Conservation (phyloP, 164 flowering plant genomes). For the Cinnamomum chago region DNA sequence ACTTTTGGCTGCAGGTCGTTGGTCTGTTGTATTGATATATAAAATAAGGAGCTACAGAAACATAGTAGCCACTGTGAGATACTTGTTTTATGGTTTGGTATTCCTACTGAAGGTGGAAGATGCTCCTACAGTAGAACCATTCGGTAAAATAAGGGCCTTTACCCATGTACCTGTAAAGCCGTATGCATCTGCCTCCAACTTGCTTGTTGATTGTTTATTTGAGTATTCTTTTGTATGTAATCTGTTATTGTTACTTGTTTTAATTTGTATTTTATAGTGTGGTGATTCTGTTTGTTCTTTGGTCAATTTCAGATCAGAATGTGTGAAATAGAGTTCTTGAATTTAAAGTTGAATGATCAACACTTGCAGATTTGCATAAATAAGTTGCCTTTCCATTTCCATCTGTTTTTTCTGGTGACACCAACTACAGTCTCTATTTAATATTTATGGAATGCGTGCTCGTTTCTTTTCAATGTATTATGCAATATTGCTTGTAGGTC, state of each 20-base stretch:
- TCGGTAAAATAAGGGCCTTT: neutral
- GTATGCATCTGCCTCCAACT: neutral
- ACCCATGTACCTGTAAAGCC: neutral
- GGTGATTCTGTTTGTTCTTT: neutral
- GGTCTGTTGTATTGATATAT: neutral
- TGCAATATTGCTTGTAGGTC: too few relatives aligned
- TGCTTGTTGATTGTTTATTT: neutral
- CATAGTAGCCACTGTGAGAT: neutral
- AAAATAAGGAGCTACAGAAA: neutral
- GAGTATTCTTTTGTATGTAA: neutral
- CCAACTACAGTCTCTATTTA: too few relatives aligned
- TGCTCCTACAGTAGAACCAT: neutral
- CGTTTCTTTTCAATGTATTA: too few relatives aligned
- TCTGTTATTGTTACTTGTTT: neutral
- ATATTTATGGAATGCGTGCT: too few relatives aligned
- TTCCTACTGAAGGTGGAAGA: slow-evolving; percentile 1
- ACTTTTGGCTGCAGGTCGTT: neutral
- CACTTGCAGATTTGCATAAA: neutral
- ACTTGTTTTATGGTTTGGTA: neutral
- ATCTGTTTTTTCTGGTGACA: neutral
- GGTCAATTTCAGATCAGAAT: neutral
- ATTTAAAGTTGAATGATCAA: neutral
- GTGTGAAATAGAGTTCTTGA: neutral
- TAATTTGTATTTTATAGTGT: neutral
- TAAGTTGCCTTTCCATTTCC: neutral